A percentile compares a stretch with the other conserved stretches of the same genome.
These are phyloP conservation scores for Coix lacrymajobi DNA, from an alignment of 176 grass and related monocot species.

Conservation along the genomic window DNA sequence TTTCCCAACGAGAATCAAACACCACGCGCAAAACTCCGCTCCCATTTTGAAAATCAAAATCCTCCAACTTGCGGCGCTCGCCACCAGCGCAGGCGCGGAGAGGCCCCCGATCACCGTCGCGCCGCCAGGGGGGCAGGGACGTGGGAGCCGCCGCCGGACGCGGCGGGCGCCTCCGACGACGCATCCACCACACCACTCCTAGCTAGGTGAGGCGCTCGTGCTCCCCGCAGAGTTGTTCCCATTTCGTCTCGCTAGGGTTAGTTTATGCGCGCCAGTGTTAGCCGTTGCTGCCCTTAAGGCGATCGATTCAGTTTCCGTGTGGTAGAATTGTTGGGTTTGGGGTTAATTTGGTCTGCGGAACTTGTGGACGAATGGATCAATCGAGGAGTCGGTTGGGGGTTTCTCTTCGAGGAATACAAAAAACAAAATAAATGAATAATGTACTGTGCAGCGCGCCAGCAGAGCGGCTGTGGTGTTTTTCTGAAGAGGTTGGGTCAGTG, in stretches of 20 bases:
- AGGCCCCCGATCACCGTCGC: not conserved
- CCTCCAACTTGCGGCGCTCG: not conserved
- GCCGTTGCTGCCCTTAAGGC: not conserved
- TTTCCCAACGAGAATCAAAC: not conserved
- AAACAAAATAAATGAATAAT: not conserved
- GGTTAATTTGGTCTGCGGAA: not conserved
- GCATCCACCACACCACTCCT: not conserved
- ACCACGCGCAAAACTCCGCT: not conserved
- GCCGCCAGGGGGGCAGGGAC: not conserved
- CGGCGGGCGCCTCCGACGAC: not conserved
- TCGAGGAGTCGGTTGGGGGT: not conserved
- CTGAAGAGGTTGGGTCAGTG: not conserved
- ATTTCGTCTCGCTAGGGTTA: constrained; percentile 14
- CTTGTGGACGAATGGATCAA: not conserved
- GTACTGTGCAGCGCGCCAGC: no score
- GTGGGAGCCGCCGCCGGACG: not conserved
- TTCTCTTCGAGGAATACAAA: not conserved
- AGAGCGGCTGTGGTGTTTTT: not conserved
- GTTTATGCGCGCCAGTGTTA: not conserved
- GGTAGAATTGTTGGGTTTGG: not conserved
- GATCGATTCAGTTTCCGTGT: not conserved
- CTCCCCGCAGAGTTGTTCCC: not conserved
- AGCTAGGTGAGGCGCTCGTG: not conserved
- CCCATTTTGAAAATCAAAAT: constrained; percentile 26
- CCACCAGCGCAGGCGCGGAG: not conserved